phyloP scores from a whole-genome alignment of 2,329 filamentous ascomycete species.

The Dryadomyces quercus-mongolicae region DNA sequence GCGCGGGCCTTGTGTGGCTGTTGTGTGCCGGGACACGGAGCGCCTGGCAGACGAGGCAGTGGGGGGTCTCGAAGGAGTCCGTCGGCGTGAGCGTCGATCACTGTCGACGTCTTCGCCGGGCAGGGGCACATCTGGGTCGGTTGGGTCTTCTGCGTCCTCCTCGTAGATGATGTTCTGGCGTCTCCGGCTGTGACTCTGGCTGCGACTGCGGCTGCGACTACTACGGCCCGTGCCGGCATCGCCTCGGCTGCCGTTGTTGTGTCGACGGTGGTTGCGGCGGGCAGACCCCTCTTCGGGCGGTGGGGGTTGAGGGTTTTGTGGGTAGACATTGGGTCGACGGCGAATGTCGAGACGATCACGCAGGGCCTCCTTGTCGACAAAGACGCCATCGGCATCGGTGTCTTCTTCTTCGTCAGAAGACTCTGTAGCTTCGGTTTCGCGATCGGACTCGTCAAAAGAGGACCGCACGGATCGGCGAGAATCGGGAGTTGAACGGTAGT shows the following conservation, averaged over 20 bases:
- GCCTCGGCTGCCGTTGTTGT: conserved; percentile 5
- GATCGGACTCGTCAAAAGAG: conserved; percentile 25
- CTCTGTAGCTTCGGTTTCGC: conserved; percentile 24
- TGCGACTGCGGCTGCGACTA: conserved; percentile 4
- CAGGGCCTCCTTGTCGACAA: conserved; percentile 5
- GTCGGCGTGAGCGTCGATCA: conserved; percentile 3
- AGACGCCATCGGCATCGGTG: conserved; percentile 10
- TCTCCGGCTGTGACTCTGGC: not conserved
- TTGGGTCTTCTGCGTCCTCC: conserved; percentile 8
- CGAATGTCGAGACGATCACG: conserved; percentile 8
- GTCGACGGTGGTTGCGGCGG: conserved; percentile 3
- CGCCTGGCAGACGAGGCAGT: conserved; percentile 5
- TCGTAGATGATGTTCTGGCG: conserved; percentile 7
- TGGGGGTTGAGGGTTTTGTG: not conserved
- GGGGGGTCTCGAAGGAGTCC: conserved; percentile 6
- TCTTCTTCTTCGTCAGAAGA: conserved; percentile 21
- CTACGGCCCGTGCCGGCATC: conserved; percentile 5
- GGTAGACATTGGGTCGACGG: not conserved
- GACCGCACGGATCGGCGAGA: conserved; percentile 23
- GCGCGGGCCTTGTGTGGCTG: conserved; percentile 8
- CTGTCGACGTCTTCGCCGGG: conserved; percentile 4
- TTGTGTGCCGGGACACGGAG: conserved; percentile 15
- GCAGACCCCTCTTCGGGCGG: not conserved
- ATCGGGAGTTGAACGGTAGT: conserved; percentile 24
- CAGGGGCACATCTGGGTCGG: conserved; percentile 5